These are phyloP conservation scores for Sabuloglossum arenarium DNA, from an alignment of 495 filamentous ascomycete genomes.

Conservation along the genomic window DNA sequence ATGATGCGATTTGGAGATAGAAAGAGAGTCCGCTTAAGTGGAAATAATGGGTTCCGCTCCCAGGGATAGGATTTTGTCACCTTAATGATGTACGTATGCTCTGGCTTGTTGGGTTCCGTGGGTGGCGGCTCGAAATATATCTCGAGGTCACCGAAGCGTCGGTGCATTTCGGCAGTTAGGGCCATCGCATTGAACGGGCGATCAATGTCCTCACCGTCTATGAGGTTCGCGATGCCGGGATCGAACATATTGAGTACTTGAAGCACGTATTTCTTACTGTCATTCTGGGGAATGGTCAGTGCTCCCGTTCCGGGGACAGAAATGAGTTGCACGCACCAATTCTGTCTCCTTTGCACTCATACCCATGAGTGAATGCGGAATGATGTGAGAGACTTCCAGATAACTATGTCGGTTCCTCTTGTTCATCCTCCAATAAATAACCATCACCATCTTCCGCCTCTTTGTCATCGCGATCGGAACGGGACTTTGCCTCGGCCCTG, in stretches of 20 bases:
- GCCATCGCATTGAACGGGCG: slow-evolving; percentile 3
- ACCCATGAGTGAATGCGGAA: background rate
- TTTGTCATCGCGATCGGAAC: background rate
- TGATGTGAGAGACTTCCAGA: slow-evolving; percentile 2
- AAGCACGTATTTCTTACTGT: background rate
- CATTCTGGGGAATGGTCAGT: background rate
- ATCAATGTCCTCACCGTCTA: slow-evolving; percentile 4
- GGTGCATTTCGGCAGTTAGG: background rate
- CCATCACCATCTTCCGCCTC: background rate
- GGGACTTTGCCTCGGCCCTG: slow-evolving; percentile 6
- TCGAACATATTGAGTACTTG: slow-evolving; percentile 5
- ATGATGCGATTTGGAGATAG: slow-evolving; percentile 10
- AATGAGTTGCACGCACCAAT: background rate
- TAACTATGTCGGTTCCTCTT: background rate
- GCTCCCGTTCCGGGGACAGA: background rate
- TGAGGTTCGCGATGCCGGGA: background rate
- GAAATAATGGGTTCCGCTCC: background rate
- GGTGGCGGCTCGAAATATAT: background rate
- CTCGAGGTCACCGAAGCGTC: background rate
- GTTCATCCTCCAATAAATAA: background rate
- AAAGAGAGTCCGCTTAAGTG: background rate
- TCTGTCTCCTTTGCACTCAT: background rate
- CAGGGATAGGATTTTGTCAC: background rate
- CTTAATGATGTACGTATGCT: background rate
- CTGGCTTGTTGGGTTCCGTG: background rate